Conservation (phyloP, 1,139 yeast species). For the Lodderomyces metapsilosis region DNA sequence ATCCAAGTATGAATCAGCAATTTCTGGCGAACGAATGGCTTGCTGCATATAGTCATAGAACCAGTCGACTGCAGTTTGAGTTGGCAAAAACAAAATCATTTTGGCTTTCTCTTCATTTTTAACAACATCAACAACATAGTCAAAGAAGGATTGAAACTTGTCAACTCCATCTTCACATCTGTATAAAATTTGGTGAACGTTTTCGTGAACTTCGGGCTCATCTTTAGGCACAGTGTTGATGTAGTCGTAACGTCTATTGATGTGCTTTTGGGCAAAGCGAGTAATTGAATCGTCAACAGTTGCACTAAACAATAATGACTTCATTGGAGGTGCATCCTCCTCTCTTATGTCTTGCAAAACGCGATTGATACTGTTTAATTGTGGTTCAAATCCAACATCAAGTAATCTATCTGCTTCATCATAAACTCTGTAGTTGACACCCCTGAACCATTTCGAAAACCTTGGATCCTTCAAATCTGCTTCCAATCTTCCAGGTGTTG, state of each 20-base stretch:
- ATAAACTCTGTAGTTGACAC: slow-evolving; percentile 63
- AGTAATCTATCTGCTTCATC: slow-evolving; percentile 86
- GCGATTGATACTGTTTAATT: slow-evolving; percentile 53
- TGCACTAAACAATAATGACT: slow-evolving; percentile 82
- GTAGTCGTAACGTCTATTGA: slow-evolving; percentile 62
- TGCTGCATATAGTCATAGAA: slow-evolving; percentile 12
- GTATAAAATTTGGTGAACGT: slow-evolving; percentile 66
- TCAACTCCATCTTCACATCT: slow-evolving; percentile 48
- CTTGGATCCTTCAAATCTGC: slow-evolving; percentile 52
- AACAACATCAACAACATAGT: slow-evolving; percentile 40
- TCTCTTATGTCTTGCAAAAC: slow-evolving; percentile 28
- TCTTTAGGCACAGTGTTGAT: slow-evolving; percentile 75
- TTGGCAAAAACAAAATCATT: slow-evolving; percentile 80
- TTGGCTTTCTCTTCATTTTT: slow-evolving; percentile 46
- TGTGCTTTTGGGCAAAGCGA: slow-evolving; percentile 60
- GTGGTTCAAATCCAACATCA: slow-evolving; percentile 68
- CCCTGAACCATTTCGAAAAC: slow-evolving; percentile 49
- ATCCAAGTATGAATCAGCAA: background rate
- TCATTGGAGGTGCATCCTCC: slow-evolving; percentile 34
- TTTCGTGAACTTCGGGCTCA: slow-evolving; percentile 79
- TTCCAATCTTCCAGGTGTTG: slow-evolving; percentile 85
- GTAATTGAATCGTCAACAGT: slow-evolving; percentile 73
- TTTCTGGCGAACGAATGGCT: background rate
- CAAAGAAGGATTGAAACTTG: slow-evolving; percentile 52
- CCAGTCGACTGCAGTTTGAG: slow-evolving; percentile 66